A percentile compares a stretch with the other conserved stretches of the same genome.
phyloP scores from a whole-genome alignment of 2,329 filamentous ascomycete genomes.

The Calonectria multiphialidica region DNA sequence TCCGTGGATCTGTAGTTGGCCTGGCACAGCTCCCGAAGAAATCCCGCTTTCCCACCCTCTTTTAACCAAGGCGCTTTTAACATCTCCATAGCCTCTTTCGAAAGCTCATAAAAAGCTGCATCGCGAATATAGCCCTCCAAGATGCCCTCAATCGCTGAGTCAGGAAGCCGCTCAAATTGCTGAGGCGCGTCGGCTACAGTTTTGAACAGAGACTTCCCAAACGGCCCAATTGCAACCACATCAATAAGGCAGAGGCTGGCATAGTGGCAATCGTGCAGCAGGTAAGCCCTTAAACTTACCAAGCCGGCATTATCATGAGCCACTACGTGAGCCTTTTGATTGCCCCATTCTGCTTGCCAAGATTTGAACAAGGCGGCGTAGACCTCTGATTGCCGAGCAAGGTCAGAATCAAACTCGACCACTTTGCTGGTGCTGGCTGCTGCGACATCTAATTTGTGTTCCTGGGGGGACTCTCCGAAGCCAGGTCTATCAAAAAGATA shows the following conservation, averaged over 20 bases:
- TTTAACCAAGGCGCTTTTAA: slow-evolving; percentile 52
- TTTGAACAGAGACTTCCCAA: slow-evolving; percentile 57
- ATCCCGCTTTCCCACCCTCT: slow-evolving; percentile 47
- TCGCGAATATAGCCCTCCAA: slow-evolving; percentile 54
- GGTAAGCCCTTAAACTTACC: slow-evolving; percentile 52
- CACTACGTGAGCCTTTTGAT: slow-evolving; percentile 50
- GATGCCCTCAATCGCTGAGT: slow-evolving; percentile 51
- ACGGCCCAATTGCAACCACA: slow-evolving; percentile 57
- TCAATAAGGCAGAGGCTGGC: slow-evolving; percentile 56
- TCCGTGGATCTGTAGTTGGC: slow-evolving; percentile 41
- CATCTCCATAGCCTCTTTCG: slow-evolving; percentile 48
- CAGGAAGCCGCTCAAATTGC: slow-evolving; percentile 51
- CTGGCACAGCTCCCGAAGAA: slow-evolving; percentile 54
- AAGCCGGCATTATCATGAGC: slow-evolving; percentile 60
- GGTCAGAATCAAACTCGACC: slow-evolving; percentile 47
- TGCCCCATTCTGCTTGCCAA: slow-evolving; percentile 45
- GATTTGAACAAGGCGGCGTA: slow-evolving; percentile 52
- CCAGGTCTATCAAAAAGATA: slow-evolving; percentile 61
- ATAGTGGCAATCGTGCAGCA: slow-evolving; percentile 52
- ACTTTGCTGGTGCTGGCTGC: slow-evolving; percentile 19
- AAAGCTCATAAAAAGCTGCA: slow-evolving; percentile 48
- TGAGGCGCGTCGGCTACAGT: slow-evolving; percentile 49
- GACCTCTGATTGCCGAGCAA: slow-evolving; percentile 52
- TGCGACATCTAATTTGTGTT: slow-evolving; percentile 27
- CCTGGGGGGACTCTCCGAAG: slow-evolving; percentile 53